Evolutionary conservation across 225 moss, liverwort and hornwort species (phyloP).

Genomic region (Pseudisothecium myosuroides): DNA sequence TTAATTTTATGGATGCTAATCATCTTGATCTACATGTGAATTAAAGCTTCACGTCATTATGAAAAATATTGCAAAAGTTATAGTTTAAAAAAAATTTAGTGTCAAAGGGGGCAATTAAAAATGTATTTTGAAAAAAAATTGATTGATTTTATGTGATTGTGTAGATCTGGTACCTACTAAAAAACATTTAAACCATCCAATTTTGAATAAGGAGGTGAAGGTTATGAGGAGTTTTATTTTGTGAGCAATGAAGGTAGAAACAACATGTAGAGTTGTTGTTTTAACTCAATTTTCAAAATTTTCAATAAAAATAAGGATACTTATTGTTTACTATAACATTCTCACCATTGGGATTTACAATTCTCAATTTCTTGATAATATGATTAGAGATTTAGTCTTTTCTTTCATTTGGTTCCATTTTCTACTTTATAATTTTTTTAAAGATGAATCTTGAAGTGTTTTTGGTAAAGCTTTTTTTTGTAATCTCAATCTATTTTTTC

Average conservation of each 20-base stretch:
- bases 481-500: not conserved
- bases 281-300: fast-evolving
- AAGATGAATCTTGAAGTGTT: not conserved
- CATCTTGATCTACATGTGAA: not conserved
- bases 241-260: fast-evolving
- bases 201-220: fast-evolving
- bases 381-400: too few species aligned
- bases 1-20: not conserved
- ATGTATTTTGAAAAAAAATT: fast-evolving
- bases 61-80: not conserved
- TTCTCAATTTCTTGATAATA: not conserved
- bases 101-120: fast-evolving
- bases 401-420: not conserved
- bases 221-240: not conserved
- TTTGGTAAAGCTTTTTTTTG: too few species aligned
- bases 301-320: fast-evolving
- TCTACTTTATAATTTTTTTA: not conserved
- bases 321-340: not conserved
- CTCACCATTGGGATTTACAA: not conserved
- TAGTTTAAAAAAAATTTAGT: not conserved
- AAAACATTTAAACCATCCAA: too few species aligned
- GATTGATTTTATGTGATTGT: not conserved
- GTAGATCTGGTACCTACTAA: fast-evolving
- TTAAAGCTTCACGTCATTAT: fast-evolving
- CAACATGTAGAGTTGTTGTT: fast-evolving